Evolutionary conservation across 768 basidiomycete species (phyloP).

Genomic region (Amylocystis lapponica): DNA sequence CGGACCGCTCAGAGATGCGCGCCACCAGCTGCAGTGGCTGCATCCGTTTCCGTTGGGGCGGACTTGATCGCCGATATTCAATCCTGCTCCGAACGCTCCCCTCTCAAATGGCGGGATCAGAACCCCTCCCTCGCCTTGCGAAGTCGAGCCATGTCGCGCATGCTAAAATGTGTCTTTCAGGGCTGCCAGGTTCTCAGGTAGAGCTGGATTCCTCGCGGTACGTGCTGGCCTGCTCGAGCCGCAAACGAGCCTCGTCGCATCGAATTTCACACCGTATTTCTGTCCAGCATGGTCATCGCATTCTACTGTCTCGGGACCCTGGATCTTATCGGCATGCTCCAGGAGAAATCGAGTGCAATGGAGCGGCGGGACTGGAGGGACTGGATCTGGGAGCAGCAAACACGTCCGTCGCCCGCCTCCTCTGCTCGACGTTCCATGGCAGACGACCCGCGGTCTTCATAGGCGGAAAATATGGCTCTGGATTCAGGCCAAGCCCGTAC

Average conservation of each 20-base stretch:
- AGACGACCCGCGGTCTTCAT: constrained; percentile 2
- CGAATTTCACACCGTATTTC: background rate
- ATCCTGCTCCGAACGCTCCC: no score
- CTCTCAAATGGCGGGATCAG: no score
- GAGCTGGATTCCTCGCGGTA: constrained; percentile 73
- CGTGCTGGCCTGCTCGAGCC: constrained; percentile 1
- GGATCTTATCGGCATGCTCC: constrained; percentile 61
- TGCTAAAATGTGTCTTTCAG: constrained; percentile 61
- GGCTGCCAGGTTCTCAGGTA: constrained; percentile 63
- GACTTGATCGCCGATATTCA: no score
- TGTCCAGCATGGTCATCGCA: constrained; percentile 65
- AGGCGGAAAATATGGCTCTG: constrained; percentile 58
- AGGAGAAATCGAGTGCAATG: constrained; percentile 36
- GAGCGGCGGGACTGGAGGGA: constrained; percentile 63
- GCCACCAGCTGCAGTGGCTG: no score
- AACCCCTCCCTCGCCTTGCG: constrained; percentile 24
- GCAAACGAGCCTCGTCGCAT: background rate
- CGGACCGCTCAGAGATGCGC: no score
- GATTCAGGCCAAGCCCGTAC: constrained; percentile 72
- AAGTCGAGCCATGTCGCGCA: constrained; percentile 57
- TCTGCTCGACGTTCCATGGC: background rate
- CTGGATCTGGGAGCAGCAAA: constrained; percentile 92
- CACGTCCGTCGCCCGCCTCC: constrained; percentile 36
- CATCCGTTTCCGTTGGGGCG: no score
- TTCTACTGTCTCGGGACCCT: constrained; percentile 88